Conservation (phyloP, 805 yeast genomes). For the Hanseniaspora taiwanica region DNA sequence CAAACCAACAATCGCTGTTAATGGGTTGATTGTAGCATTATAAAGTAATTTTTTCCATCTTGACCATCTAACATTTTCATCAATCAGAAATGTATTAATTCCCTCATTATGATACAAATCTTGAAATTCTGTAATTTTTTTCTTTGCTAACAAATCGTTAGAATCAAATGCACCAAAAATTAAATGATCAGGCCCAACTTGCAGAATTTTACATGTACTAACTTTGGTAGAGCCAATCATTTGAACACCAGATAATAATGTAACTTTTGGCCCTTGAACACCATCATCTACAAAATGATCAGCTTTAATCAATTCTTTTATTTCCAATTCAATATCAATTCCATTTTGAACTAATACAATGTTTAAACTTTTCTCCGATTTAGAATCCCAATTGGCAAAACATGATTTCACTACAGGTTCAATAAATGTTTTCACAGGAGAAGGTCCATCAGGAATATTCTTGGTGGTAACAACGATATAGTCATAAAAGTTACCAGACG, state of each 20-base stretch:
- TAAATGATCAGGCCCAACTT: conserved; percentile 7
- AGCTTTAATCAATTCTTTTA: conserved; percentile 22
- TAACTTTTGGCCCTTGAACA: conserved; percentile 5
- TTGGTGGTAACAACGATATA: conserved; percentile 50
- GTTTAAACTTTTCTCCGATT: conserved; percentile 22
- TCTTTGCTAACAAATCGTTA: conserved; percentile 4
- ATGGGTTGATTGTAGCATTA: conserved; percentile 54
- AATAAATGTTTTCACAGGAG: conserved; percentile 33
- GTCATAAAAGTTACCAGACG: conserved; percentile 29
- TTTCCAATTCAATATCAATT: conserved; percentile 42
- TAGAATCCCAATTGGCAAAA: conserved; percentile 4
- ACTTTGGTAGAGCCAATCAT: conserved; percentile 14
- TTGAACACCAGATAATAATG: conserved; percentile 9
- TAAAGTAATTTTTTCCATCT: conserved; percentile 60
- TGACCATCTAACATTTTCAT: conserved; percentile 19
- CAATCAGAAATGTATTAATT: conserved; percentile 10
- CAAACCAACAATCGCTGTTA: conserved; percentile 42
- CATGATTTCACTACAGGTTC: conserved; percentile 30
- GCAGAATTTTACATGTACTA: conserved; percentile 6
- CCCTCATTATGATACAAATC: conserved; percentile 9
- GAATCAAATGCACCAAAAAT: conserved; percentile 10
- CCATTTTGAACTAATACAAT: conserved; percentile 56
- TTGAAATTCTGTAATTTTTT: conserved; percentile 6
- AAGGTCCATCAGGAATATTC: conserved; percentile 42
- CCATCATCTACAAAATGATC: conserved; percentile 6